Evolutionary conservation across 2,329 filamentous ascomycete genomes (phyloP).

Genomic region (Fusarium citri): DNA sequence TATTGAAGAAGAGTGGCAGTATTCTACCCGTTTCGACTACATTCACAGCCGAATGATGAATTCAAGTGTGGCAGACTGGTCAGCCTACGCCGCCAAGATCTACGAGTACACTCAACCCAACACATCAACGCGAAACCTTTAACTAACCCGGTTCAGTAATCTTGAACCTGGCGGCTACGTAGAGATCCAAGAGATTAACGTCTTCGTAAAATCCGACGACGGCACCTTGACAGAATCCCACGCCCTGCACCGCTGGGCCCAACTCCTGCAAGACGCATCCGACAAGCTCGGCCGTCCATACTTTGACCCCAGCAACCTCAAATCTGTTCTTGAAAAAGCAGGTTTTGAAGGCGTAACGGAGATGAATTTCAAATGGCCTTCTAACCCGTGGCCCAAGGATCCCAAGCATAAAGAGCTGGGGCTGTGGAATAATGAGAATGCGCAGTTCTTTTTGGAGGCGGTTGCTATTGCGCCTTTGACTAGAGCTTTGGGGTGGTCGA

Average conservation of each 20-base stretch:
- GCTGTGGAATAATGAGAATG: constrained; percentile 23
- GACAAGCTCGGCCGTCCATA: constrained; percentile 13
- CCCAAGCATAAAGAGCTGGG: constrained; percentile 27
- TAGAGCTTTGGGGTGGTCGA: constrained; percentile 15
- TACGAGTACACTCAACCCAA: neutral
- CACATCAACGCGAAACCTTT: neutral
- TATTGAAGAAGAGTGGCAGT: constrained; percentile 1
- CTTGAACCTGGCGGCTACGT: constrained; percentile 19
- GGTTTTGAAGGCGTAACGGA: constrained; percentile 16
- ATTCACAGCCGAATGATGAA: constrained; percentile 11
- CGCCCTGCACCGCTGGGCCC: neutral
- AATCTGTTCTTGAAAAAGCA: neutral
- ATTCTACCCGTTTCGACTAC: neutral
- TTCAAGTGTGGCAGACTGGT: neutral
- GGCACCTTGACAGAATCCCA: neutral
- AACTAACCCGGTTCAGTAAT: neutral
- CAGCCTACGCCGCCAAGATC: constrained; percentile 5
- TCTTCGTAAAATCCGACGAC: constrained; percentile 10
- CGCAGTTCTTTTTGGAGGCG: neutral
- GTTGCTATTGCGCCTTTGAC: constrained; percentile 21
- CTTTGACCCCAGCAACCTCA: neutral
- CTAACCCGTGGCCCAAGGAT: constrained; percentile 25
- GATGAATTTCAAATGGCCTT: constrained; percentile 21
- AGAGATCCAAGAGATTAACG: constrained; percentile 16
- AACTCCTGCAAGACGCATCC: constrained; percentile 15